These are phyloP conservation scores for Penicillium manginii DNA, from an alignment of 495 filamentous ascomycete species.

Conservation along the genomic window DNA sequence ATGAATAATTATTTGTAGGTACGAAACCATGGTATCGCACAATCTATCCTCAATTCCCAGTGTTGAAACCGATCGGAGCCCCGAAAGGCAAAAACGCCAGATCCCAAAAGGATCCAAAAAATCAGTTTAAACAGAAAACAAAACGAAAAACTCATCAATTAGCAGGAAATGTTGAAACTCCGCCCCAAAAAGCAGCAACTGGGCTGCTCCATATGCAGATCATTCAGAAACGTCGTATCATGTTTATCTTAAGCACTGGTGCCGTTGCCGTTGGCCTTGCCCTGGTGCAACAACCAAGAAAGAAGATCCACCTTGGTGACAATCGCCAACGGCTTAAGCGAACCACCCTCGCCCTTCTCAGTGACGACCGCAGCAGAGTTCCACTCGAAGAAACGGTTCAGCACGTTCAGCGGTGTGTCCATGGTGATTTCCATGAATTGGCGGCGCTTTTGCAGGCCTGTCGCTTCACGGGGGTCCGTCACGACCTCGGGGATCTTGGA, in stretches of 20 bases:
- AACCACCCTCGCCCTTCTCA: conserved; percentile 61
- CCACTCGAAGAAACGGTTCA: conserved; percentile 96
- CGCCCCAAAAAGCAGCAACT: conserved; percentile 12
- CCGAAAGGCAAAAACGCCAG: conserved; percentile 20
- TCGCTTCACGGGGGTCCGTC: conserved; percentile 70
- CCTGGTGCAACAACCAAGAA: conserved; percentile 86
- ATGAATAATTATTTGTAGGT: conserved; percentile 10
- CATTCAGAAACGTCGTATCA: conserved; percentile 8
- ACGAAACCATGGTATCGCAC: conserved; percentile 3
- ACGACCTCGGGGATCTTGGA: conserved; percentile 80
- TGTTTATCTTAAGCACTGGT: conserved; percentile 6
- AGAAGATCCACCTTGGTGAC: conserved; percentile 97
- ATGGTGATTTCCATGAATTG: conserved; percentile 93
- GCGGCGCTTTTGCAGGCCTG: conserved; percentile 47
- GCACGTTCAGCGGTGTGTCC: conserved; percentile 79
- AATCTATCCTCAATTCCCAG: conserved; percentile 17
- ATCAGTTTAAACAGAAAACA: conserved; percentile 4
- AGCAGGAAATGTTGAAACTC: conserved; percentile 30
- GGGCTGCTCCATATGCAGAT: conserved; percentile 13
- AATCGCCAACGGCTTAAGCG: conserved; percentile 81
- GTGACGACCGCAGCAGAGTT: conserved; percentile 95
- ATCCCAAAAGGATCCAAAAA: conserved; percentile 8
- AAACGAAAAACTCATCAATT: not conserved
- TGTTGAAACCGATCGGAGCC: conserved; percentile 25
- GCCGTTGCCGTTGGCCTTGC: conserved; percentile 22